Evolutionary conservation across 2,329 filamentous ascomycete species (phyloP).

Genomic region (Neonectria ditissima): DNA sequence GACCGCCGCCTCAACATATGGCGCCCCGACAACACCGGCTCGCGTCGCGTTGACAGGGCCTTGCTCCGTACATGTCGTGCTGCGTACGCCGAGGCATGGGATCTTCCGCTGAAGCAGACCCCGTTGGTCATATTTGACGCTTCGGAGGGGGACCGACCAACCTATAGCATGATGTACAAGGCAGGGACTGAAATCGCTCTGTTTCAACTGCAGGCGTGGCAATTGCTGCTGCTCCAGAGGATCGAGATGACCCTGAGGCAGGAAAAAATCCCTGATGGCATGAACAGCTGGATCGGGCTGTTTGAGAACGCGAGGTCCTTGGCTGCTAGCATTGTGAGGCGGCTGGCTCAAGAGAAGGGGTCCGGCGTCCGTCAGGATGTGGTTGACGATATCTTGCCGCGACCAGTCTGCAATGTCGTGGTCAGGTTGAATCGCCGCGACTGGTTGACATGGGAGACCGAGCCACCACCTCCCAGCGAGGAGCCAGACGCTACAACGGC

Average conservation of each 20-base stretch:
- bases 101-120: constrained; percentile 20
- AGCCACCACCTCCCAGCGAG: not conserved
- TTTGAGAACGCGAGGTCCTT: constrained; percentile 4
- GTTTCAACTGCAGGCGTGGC: constrained; percentile 20
- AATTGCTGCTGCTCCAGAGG: constrained; percentile 14
- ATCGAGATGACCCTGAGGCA: constrained; percentile 17
- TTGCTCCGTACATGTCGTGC: constrained; percentile 23
- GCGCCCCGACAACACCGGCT: constrained; percentile 13
- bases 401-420: not conserved
- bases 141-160: not conserved
- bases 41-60: constrained; percentile 4
- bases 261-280: not conserved
- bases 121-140: constrained; percentile 11
- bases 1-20: constrained; percentile 3
- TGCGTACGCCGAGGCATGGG: constrained; percentile 20
- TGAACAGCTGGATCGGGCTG: constrained; percentile 1
- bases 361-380: not conserved
- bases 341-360: not conserved
- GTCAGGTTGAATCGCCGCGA: constrained; percentile 21
- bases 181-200: not conserved
- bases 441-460: constrained; percentile 17
- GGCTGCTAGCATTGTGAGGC: constrained; percentile 1
- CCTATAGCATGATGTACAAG: not conserved
- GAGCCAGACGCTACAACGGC: not conserved
- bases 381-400: constrained; percentile 4